Base-by-base conservation (phyloP, 805 yeast species). In the Metschnikowia dekortorum region DNA sequence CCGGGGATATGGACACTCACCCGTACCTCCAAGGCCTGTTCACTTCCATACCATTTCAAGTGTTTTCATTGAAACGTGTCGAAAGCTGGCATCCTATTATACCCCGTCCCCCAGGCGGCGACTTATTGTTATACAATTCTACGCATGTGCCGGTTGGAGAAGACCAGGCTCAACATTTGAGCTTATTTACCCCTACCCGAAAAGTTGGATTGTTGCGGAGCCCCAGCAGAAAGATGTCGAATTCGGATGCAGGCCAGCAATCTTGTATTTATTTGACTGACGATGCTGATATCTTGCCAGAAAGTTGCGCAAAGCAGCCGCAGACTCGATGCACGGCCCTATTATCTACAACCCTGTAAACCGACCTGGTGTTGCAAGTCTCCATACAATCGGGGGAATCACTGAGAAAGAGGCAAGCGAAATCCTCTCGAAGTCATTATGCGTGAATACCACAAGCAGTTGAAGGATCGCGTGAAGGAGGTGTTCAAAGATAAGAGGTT, bases 31-130 rank as follows among this genome's bases (percentile, higher is more conserved):
- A 2, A 16, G 18, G 18, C 18, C 18, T 16, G 18, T 16, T 16
- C 18, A 16, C 18, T 16, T 2, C 18, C 18, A 16, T 16, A 16
- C 52, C 6, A 28, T 18, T 8, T 47, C 49, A 9, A 63, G 56
- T 2, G 64, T 70, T 6, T 64, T 51, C 53, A 79, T 75, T n/a
- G 79, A 74, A 9, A 73, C 28, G 74, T 75, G 29, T 82, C 87
- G 6, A 84, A 84, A 58, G 76, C 95, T 5, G 99, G 97, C 0
- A 68, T 92, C 6, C 86, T 92, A 59, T 77, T 89, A 28, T 94
- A 94, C 60, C 99, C 99, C 0, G 94, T 89, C 0, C 72, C 94
- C 37, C 96, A 89, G 73, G 96, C 98, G 1, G 97, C 98, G 99
- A 94, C 67, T 82, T 94, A 16, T 70, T 94, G 34, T 66, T 92